Base-by-base conservation (phyloP, 345 rosid genomes). In the Boechera divaricarpa region DNA sequence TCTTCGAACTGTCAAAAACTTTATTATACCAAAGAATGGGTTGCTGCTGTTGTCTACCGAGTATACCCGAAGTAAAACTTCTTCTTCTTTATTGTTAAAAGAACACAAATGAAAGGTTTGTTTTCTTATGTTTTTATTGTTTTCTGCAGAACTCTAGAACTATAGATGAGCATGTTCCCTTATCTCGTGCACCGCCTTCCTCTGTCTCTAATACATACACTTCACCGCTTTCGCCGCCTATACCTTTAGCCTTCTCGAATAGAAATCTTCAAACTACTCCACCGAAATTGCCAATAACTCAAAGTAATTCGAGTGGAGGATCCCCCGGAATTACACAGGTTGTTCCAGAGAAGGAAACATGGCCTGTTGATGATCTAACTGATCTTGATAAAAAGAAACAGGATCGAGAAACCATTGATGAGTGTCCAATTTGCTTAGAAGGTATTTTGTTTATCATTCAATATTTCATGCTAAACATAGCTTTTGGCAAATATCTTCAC, bases 341-440 rank as follows among this genome's bases (percentile, higher is more conserved):
- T 54, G 81, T 83, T 80, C 82, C 84, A 65, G 78, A 83, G 57
- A 88, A 79, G 70, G 82, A 67, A 86, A 87, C 70, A 75, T 87
- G 69, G 85, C 71, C 81, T 5, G 82, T 68, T 71, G 80, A 74
- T 61, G 77, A 81, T 49, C 74, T 62, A 31, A 61, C 75, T n/a
- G 97, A 88, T 51, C 1, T 4, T 59, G 74, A 72, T 61, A 29
- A 83, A 24, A 86, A 89, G 77, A 72, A 79, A 74, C 62, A 79
- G 7, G 82, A 84, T 42, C 47, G 69, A 68, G 82, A 97, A 86
- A 80, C 59, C 1, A 73, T 67, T 0, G 97, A 91, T 45, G 85
- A 73, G 18, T 94, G 98, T 74, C 97, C 98, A 33, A 94, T 86
- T 80, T 94, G 98, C 79, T 83, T 94, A 51, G 98, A 94, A 92